Evolutionary conservation across 345 rosid genomes (phyloP).

Genomic region (Brassica rapa): DNA sequence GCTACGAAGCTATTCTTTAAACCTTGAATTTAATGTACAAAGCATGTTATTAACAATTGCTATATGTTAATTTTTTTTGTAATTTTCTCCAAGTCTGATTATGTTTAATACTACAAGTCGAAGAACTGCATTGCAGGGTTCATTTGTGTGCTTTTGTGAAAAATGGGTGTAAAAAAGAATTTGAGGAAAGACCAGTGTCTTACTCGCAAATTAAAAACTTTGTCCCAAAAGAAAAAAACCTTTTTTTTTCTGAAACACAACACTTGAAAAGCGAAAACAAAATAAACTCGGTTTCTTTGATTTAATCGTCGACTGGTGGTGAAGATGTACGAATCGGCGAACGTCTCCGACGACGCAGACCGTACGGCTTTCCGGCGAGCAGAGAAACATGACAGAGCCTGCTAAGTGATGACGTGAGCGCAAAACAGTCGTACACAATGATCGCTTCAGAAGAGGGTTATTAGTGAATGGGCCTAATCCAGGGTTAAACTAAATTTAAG

Average conservation of each 20-base stretch:
- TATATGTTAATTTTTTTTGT: no score
- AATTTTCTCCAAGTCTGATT: background rate
- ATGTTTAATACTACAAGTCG: no score
- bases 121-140: background rate
- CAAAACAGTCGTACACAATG: no score
- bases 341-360: slow-evolving; percentile 50
- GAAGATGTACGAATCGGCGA: slow-evolving; percentile 66
- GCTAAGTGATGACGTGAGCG: no score
- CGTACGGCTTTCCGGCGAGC: slow-evolving; percentile 78
- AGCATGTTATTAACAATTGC: slow-evolving; percentile 10
- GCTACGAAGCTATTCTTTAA: background rate
- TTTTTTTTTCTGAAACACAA: no score
- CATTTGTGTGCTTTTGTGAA: background rate
- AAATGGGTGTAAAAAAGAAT: background rate
- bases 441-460: no score
- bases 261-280: no score
- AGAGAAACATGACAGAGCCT: slow-evolving; percentile 48
- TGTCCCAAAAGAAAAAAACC: background rate
- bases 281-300: background rate
- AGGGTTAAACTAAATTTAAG: background rate
- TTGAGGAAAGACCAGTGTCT: background rate
- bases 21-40: slow-evolving; percentile 20
- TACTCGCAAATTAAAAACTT: background rate
- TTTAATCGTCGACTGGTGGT: background rate
- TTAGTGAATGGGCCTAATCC: background rate